Evolutionary conservation across 768 basidiomycete species (phyloP), one percentile per base, ranked within the genome.

Genomic region (Serendipita vermifera): DNA sequence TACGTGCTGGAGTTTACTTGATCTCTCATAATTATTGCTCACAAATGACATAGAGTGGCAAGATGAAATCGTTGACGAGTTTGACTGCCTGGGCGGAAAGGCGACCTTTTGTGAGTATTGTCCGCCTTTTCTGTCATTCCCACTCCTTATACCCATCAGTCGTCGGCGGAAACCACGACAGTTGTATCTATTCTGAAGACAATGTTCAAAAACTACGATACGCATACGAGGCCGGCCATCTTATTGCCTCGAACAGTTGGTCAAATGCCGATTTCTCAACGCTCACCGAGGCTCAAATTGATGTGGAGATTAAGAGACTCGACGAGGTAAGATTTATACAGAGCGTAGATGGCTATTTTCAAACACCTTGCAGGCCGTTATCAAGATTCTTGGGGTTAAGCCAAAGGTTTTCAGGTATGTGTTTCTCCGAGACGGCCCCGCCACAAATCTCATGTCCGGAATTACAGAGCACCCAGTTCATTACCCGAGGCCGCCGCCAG

Each of bases 381-480:
- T 51, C 46, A 51, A 51, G 2, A 51, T 51, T 29, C 46, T 51
- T 31, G 46, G 46, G 5, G 46, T 51, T n/a, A 22, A 31, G n/a
- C 46, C 46, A 51, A n/a, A 29, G 46, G 20, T 51, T 31, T 51
- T 51, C 46, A 22, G n/a, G n/a, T n/a, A n/a, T n/a, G n/a, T n/a
- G n/a, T n/a, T n/a, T n/a, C n/a, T n/a, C n/a, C n/a, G n/a, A n/a
- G n/a, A n/a, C n/a, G n/a, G n/a, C n/a, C n/a, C n/a, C n/a, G n/a
- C n/a, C n/a, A n/a, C n/a, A n/a, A n/a, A n/a, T n/a, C n/a, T n/a
- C n/a, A n/a, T n/a, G n/a, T n/a, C n/a, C n/a, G n/a, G n/a, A n/a
- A n/a, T n/a, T n/a, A n/a, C n/a, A n/a, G 46, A 5, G 46, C 46
- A 11, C 46, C 46, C 20, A 29, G 22, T 29, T 31, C n/a, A 7